Base-by-base conservation (phyloP, 495 filamentous ascomycete genomes). In the Trichocladium antarcticum region DNA sequence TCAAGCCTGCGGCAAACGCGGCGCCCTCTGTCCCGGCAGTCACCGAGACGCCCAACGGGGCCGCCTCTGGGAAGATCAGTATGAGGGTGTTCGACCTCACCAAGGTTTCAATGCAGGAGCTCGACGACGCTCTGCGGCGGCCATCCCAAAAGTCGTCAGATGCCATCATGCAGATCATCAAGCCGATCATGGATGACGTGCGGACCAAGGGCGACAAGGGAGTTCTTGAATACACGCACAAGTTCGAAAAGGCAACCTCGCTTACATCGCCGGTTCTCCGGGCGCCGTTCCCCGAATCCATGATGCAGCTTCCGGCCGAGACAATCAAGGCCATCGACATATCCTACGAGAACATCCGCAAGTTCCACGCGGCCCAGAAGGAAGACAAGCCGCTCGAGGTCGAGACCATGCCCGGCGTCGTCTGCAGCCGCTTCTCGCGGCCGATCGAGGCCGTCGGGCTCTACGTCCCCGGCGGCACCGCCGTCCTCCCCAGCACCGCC, bases 341-440 rank as follows among this genome's bases (percentile, higher is more conserved):
- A 42, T 93, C 86, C 15, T 95, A 88, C 55, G 83, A 89, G 49
- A 98, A 98, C 65, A 96, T 98, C 59, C 74, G 80, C 48, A 83
- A 82, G 56, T 98, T 98, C 75, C 92, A 98, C 68, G 75, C 83
- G 16, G 89, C 88, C 0, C 92, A 98, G 56, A 79, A 76, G 56
- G 82, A 92, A 56, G 80, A 85, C 40, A 82, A 84, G 58, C 75
- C 85, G 3, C 71, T 97, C 15, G 61, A 76, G 51, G 84, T 98
- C 34, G 89, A 95, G 69, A 98, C 92, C 3, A 98, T 98, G 92
- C 92, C 92, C 6, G 92, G 92, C 34, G 87, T 98, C 12, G 74
- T 84, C 37, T 98, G 92, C 74, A 92, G 87, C 42, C 87, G 92
- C 41, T 97, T 97, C 71, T 83, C 84, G 1, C 76, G 93, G 2